A percentile compares a stretch with the other conserved stretches of the same genome.
Conservation (phyloP, 2,329 filamentous ascomycete genomes). For the Ceratocystiopsis sp. region DNA sequence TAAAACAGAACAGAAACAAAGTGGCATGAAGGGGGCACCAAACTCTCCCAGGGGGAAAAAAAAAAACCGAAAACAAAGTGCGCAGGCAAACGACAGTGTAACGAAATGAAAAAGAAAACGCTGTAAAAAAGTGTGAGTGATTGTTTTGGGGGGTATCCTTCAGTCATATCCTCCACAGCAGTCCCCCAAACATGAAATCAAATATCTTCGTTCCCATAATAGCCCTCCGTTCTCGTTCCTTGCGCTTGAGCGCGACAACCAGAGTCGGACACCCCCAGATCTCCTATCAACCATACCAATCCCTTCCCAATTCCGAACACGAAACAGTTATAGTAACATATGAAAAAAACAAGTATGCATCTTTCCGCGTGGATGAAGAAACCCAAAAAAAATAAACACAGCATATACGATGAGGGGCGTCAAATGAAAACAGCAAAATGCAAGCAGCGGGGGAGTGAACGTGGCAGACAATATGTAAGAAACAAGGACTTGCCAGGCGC, state of each 20-base stretch:
- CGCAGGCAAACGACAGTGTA: neutral
- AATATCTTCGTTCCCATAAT: neutral
- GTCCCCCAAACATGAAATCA: conserved; percentile 1
- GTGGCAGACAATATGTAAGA: neutral
- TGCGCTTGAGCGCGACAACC: neutral
- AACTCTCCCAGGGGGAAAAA: neutral
- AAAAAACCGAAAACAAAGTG: neutral
- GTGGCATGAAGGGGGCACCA: neutral
- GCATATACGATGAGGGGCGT: no score
- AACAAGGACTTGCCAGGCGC: neutral
- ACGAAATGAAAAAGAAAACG: neutral
- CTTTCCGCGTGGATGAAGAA: no score
- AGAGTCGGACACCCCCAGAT: neutral
- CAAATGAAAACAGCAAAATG: no score
- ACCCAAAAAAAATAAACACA: no score
- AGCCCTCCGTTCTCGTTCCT: neutral
- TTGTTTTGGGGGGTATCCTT: conserved; percentile 5
- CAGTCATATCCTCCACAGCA: neutral
- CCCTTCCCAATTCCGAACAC: conserved; percentile 1
- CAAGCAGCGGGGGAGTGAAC: no score
- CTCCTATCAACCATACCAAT: neutral
- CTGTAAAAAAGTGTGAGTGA: neutral
- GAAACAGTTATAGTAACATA: neutral
- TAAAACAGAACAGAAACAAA: neutral
- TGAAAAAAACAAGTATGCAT: neutral